Evolutionary conservation across 768 basidiomycete species (phyloP), one percentile per base, ranked within the genome.

Genomic region (Pholiota molesta): DNA sequence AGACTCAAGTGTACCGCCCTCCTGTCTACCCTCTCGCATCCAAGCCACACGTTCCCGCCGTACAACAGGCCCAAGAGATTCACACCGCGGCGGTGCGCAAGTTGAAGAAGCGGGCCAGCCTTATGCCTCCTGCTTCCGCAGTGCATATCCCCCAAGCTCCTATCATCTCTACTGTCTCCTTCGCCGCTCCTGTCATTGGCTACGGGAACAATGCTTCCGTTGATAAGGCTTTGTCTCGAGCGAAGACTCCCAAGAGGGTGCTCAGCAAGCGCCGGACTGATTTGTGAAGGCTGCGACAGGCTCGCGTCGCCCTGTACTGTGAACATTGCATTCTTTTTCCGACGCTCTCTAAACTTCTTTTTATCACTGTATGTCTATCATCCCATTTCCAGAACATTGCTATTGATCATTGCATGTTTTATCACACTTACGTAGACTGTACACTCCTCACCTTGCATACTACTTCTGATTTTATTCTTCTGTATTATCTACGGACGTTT

Each of bases 221-320:
- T 54, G 66, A 63, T 37, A 69, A 66, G 39, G 35, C 57, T 7
- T 47, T 69, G 5, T 58, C 61, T 13, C 61, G 62, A 19, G 52
- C 62, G 51, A 69, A 69, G 55, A 65, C 65, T 60, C 69, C 59
- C 61, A 78, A 77, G 65, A 75, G 74, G 60, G 69, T 81, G 8
- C 69, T 82, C 62, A 83, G 79, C 69, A 83, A 83, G 68, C 75
- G 77, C 58, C 74, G 77, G 62, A 71, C 72, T 7, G 75, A 79
- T 61, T 68, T 73, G 28, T 78, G 67, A 69, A 62, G 19, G 45
- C 29, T 31, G 47, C 47, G 47, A 49, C 47, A 26, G 23, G 47
- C 11, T 49, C 47, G 47, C 47, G 47, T 23, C 19, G 11, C 14
- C 23, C 14, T 49, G 23, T 11, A 49, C 13, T 8, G 19, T 26